Base-by-base conservation (phyloP, 768 basidiomycete genomes). In the Lactarius indigo region DNA sequence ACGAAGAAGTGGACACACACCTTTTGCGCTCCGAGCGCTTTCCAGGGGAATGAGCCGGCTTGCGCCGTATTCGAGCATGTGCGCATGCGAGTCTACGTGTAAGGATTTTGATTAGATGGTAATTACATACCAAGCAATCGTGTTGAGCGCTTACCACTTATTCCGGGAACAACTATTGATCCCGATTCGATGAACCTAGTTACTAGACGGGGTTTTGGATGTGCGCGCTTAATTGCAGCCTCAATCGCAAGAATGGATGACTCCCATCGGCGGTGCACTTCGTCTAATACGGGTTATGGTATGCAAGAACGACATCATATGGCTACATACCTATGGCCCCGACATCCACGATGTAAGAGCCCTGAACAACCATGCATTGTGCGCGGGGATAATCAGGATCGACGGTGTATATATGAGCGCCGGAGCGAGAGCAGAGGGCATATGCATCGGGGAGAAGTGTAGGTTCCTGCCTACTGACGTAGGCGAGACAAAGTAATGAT, bases 61-160 rank as follows among this genome's bases (percentile, higher is more conserved):
- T 26, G 87, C 87, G 15, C 92, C 92, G 72, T 92, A 91, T 75
- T 91, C 89, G 3, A 94, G 79, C 39, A 90, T 84, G 72, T 94
- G 91, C 0, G 80, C 87, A 76, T 93, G 91, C 3, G 91, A 89
- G 76, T 93, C 91, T 90, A 70, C n/a, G 41, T 54, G 47, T 63
- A 50, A 54, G 57, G 52, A 28, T 54, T 30, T 35, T 64, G 69
- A 70, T 67, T 47, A 71, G 70, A 64, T 61, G 30, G 61, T n/a
- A 44, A 70, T 61, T 55, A 64, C 68, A 64, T 47, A 42, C 57
- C 20, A 54, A 33, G 20, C 31, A 54, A 41, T 61, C 50, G 15
- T 39, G 33, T 58, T 28, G 55, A 59, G 66, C 56, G 78, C 85
- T 71, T 70, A 89, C 89, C 89, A 74, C 82, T 88, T 64, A 92